phyloP scores from a whole-genome alignment of 345 rosid species.

The Brassica nigra region DNA sequence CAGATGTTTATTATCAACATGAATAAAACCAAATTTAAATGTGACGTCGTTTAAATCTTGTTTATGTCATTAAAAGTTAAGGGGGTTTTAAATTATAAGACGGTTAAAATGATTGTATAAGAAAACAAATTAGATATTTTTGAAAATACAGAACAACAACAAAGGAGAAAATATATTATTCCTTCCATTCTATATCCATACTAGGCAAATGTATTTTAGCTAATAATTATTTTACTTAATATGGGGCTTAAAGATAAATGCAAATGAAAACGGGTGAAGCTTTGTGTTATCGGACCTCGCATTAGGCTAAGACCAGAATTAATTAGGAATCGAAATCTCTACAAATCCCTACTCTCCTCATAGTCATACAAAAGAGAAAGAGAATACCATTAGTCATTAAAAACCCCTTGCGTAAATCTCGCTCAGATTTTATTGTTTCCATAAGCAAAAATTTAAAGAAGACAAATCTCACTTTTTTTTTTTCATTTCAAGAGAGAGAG shows the following conservation, averaged over 20 bases:
- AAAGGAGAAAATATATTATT: not conserved
- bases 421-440: conserved; percentile 33
- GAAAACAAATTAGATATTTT: not conserved
- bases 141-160: not conserved
- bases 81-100: no score
- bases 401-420: conserved; percentile 27
- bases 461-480: not conserved
- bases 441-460: conserved; percentile 9
- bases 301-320: conserved; percentile 22
- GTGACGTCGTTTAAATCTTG: not conserved
- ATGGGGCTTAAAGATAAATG: conserved; percentile 10
- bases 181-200: not conserved
- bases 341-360: conserved; percentile 39
- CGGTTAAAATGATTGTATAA: not conserved
- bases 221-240: not conserved
- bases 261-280: conserved; percentile 15
- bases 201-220: not conserved
- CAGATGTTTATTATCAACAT: not conserved
- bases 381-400: conserved; percentile 39
- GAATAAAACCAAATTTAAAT: no score
- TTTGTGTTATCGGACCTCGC: not conserved
- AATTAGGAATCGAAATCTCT: conserved; percentile 19
- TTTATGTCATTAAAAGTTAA: not conserved
- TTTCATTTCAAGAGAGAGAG: not conserved
- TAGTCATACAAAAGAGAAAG: conserved; percentile 31